Evolutionary conservation across 331 rosid genomes (phyloP).

Genomic region (Spiraea crenata): DNA sequence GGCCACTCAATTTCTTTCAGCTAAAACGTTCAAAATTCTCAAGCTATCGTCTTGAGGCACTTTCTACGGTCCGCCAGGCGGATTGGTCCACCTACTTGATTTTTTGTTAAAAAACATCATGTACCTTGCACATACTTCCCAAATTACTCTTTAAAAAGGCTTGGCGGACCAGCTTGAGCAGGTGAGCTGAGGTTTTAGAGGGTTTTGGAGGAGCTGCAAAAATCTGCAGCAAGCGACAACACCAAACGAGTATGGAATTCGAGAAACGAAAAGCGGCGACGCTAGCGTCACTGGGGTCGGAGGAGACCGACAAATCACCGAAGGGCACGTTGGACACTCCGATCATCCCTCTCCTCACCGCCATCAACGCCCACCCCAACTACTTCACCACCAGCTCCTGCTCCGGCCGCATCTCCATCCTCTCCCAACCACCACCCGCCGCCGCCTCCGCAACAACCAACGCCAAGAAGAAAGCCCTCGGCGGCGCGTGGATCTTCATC

Average conservation of each 20-base stretch:
- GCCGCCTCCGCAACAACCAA: background rate
- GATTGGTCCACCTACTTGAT: no score
- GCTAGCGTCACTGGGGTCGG: slow-evolving; percentile 52
- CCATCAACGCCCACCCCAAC: slow-evolving; percentile 58
- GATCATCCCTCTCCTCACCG: slow-evolving; percentile 69
- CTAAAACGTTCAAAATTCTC: no score
- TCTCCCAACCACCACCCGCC: slow-evolving; percentile 51
- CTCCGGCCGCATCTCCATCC: slow-evolving; percentile 90
- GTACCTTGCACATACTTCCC: background rate
- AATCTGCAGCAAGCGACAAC: background rate
- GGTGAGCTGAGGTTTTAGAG: slow-evolving; percentile 28
- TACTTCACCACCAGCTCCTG: slow-evolving; percentile 97
- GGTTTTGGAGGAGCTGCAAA: slow-evolving; percentile 10
- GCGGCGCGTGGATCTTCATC: slow-evolving; percentile 83
- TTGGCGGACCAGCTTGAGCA: background rate
- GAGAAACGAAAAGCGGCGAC: slow-evolving; percentile 75
- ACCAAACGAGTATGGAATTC: slow-evolving; percentile 50
- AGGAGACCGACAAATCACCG: slow-evolving; percentile 73
- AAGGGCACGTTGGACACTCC: slow-evolving; percentile 76
- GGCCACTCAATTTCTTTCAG: background rate
- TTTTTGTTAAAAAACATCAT: no score
- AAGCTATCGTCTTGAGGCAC: no score
- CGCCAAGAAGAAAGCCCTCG: slow-evolving; percentile 78
- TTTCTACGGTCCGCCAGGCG: no score
- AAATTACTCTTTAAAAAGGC: background rate